Base-by-base conservation (phyloP, 371 early-diverging fungal species). In the Apophysomyces variabilis region DNA sequence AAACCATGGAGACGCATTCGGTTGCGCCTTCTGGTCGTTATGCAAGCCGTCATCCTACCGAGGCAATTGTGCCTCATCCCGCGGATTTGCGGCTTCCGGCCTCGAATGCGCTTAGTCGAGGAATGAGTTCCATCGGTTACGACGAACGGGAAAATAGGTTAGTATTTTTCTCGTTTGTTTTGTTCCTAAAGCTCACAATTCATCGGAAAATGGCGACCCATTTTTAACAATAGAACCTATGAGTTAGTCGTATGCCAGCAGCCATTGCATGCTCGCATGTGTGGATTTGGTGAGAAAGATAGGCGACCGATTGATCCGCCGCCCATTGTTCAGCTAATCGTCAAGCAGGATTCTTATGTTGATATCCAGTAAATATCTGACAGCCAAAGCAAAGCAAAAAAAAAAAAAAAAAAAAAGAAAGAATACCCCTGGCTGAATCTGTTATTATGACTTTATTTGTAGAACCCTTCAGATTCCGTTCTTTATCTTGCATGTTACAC, bases 221-320 rank as follows among this genome's bases (percentile, higher is more conserved):
- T 26, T 26, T 26, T 26, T 26, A 26, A 26, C 3, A 26, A 26
- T 63, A 87, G 87, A 64, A 77, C 80, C 4, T 85, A 87, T 64
- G 80, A 82, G 65, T 67, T 87, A 5, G 69, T 79, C 1, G 84
- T 87, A 47, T 84, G 83, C 21, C 95, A 94, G 62, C 91, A 94
- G 58, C 95, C 95, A 1, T 80, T 89, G 65, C 92, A 91, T 71
- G 91, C 92, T 6, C 80, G 93, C 4, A 92, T 91, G 90, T 92
- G 93, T 74, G 95, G 93, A 14, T 91, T 90, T 81, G 92, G 92
- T 4, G 93, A 93, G 58, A 94, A 92, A 65, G 90, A 88, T 67
- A 76, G 90, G 66, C 80, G 90, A 26, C 89, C 89, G 0, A 82
- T 90, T 44, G 89, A 89, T 68, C 91, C 91, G 16, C 88, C 89